Base-by-base conservation (phyloP, 257 asterid genomes). In the Solanum megistacrolobum region DNA sequence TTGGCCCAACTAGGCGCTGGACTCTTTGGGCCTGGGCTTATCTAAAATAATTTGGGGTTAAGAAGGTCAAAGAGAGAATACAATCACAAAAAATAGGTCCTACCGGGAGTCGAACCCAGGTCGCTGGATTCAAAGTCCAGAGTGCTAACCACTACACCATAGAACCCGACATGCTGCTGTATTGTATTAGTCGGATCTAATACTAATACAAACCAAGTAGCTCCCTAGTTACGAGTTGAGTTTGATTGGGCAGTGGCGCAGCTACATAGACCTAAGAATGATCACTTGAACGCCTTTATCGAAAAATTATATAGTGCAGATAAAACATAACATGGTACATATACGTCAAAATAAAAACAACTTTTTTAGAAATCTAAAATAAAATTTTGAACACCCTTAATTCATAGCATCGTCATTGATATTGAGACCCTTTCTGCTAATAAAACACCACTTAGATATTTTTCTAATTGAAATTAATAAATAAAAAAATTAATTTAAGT, bases 71-170 rank as follows among this genome's bases (percentile, higher is more conserved):
- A 34, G 36, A 34, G 36, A 34, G 36, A 34, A 34, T 34, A 34
- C 36, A 34, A 34, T 55, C 12, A 60, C 6, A 4, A 0, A 84
- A 7, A 29, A 27, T 29, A 52, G 98, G 98, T 95, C 98, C 98
- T 87, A 94, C 98, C 98, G 97, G 98, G 97, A 94, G 97, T 95
- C 97, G 94, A 96, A 94, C 98, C 98, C 98, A 94, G 98, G 98
- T 96, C 95, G 97, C 98, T 94, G 98, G 97, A 95, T 96, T 96
- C 98, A 96, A 96, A 96, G 97, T 96, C 95, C 98, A 94, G 98
- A 96, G 98, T 95, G 98, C 97, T 96, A 95, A 94, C 98, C 98
- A 94, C 98, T 95, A 96, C 98, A 95, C 97, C 98, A 94, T 82
- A 48, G 69, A 82, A 82, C 69, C 69, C 0, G 0, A 69, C 9